phyloP scores from a whole-genome alignment of 164 flowering plant species.

The Tetrastigma voinierianum region DNA sequence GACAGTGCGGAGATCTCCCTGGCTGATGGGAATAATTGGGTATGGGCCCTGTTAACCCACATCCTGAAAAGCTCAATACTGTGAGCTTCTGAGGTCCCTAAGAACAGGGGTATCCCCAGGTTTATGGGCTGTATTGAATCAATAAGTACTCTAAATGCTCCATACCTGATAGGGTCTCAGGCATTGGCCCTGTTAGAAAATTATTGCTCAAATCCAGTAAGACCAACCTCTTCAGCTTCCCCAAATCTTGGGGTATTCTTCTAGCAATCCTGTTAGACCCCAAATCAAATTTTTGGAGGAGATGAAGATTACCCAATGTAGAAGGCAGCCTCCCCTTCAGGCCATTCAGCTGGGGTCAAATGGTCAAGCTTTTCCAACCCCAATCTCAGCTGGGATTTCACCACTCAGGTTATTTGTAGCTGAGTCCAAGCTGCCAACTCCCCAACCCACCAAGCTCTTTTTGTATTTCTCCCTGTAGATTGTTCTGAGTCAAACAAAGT shows the following conservation, averaged over 20 bases:
- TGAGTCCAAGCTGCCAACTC: constrained; percentile 43
- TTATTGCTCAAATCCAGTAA: constrained; percentile 51
- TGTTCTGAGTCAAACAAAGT: constrained; percentile 47
- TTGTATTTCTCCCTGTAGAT: constrained; percentile 41
- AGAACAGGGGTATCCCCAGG: constrained; percentile 28
- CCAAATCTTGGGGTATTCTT: constrained; percentile 35
- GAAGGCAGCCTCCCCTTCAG: constrained; percentile 37
- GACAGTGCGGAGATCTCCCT: constrained; percentile 37
- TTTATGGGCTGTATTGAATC: constrained; percentile 44
- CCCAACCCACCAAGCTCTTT: constrained; percentile 27
- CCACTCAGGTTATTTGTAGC: constrained; percentile 50
- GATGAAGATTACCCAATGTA: constrained; percentile 34
- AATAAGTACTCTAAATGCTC: constrained; percentile 38
- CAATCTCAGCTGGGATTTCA: constrained; percentile 41
- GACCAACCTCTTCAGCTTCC: constrained; percentile 32
- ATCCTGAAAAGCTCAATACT: constrained; percentile 45
- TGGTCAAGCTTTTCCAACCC: constrained; percentile 37
- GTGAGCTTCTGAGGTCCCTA: constrained; percentile 31
- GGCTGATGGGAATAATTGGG: constrained; percentile 22
- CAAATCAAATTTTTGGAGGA: constrained; percentile 47
- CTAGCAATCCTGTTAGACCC: constrained; percentile 34
- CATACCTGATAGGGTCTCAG: constrained; percentile 38
- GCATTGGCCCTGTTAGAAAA: constrained; percentile 42
- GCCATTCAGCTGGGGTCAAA: constrained; percentile 43
- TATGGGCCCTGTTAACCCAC: constrained; percentile 40